A percentile compares a stretch with the other conserved stretches of the same genome.
These are phyloP conservation scores for Parietichytrium sp. DNA, from an alignment of 108 stramenopile species.

Conservation along the genomic window DNA sequence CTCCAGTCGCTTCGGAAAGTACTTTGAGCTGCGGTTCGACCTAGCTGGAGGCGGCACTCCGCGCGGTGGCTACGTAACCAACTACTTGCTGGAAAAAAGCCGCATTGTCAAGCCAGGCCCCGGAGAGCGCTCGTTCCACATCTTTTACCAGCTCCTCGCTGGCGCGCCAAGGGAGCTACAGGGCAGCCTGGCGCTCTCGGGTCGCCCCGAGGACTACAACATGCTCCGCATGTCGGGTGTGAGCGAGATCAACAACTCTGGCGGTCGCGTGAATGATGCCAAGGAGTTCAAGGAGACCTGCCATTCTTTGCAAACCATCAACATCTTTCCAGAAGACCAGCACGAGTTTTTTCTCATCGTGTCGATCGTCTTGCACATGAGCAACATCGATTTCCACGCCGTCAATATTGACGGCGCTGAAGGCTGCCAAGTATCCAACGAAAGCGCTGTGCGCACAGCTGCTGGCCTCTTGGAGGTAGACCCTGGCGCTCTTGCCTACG, in stretches of 20 bases:
- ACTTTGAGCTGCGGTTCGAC: constrained; percentile 61
- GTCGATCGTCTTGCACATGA: constrained; percentile 83
- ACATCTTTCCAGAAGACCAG: constrained; percentile 62
- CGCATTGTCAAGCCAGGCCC: constrained; percentile 54
- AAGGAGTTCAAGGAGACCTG: constrained; percentile 38
- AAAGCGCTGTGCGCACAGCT: background rate
- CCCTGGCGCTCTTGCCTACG: background rate
- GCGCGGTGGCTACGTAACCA: constrained; percentile 43
- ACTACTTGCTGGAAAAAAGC: constrained; percentile 67
- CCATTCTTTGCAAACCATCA: constrained; percentile 33
- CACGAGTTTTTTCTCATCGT: constrained; percentile 69
- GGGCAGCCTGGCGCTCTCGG: constrained; percentile 33
- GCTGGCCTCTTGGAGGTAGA: constrained; percentile 25
- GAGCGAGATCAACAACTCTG: constrained; percentile 26
- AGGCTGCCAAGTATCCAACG: background rate
- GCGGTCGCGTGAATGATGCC: constrained; percentile 41
- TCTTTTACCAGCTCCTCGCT: constrained; percentile 61
- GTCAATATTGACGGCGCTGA: constrained; percentile 7
- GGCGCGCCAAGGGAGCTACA: constrained; percentile 23
- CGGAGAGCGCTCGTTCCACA: constrained; percentile 66
- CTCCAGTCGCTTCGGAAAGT: constrained; percentile 66
- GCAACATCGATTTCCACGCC: constrained; percentile 77
- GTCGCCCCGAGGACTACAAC: constrained; percentile 37
- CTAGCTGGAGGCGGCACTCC: constrained; percentile 41
- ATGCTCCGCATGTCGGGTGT: constrained; percentile 42